Evolutionary conservation across 495 filamentous ascomycete species (phyloP).

Genomic region (Sphaerosporella brunnea): DNA sequence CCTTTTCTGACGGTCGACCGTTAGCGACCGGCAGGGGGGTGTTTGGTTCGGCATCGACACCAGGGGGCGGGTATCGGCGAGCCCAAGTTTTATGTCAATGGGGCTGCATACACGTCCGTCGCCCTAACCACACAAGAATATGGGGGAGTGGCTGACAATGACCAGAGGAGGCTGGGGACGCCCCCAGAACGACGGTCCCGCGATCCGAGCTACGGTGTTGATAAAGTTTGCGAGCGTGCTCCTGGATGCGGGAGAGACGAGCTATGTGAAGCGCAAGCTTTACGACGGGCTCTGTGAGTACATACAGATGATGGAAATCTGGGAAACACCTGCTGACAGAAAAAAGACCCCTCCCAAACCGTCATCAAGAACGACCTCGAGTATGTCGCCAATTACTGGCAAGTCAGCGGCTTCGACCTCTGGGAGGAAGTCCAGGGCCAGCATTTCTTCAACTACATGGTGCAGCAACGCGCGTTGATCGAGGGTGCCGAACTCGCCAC

Average conservation of each 20-base stretch:
- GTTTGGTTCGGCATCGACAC: too few relatives aligned
- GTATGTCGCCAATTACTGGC: conserved; percentile 58
- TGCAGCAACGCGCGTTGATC: conserved; percentile 38
- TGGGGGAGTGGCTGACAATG: too few relatives aligned
- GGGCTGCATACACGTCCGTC: conserved; percentile 38
- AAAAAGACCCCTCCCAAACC: conserved; percentile 32
- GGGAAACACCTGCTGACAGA: too few relatives aligned
- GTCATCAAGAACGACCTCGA: conserved; percentile 48
- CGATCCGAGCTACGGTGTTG: conserved; percentile 46
- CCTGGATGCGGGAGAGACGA: conserved; percentile 11
- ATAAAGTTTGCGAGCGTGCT: conserved; percentile 26
- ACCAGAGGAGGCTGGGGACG: conserved; percentile 40
- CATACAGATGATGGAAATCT: conserved; percentile 34
- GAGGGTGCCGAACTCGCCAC: conserved; percentile 44
- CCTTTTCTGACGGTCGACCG: too few relatives aligned
- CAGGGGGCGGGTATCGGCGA: conserved; percentile 34
- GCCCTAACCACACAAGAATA: too few relatives aligned
- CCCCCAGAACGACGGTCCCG: conserved; percentile 54
- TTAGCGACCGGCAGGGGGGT: too few relatives aligned
- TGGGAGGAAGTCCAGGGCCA: conserved; percentile 50
- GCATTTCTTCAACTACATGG: conserved; percentile 41
- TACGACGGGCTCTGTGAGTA: conserved; percentile 34
- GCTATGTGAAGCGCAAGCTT: conserved; percentile 25
- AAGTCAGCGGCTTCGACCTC: conserved; percentile 40
- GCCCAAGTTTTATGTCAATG: conserved; percentile 43